phyloP scores from a whole-genome alignment of 106 monocot species.

The Platanthera guangdongensis region DNA sequence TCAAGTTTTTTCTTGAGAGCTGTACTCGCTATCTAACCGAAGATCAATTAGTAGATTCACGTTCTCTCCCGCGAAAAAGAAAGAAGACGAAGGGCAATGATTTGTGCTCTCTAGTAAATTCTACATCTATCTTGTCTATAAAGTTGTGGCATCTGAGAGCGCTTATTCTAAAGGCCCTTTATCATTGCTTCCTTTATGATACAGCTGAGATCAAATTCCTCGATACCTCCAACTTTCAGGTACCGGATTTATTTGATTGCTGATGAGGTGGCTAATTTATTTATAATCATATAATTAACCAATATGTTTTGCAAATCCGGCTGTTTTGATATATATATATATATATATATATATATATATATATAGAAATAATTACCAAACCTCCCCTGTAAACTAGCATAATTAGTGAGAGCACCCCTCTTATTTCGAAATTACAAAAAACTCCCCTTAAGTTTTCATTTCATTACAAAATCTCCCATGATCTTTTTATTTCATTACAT shows the following conservation, averaged over 20 bases:
- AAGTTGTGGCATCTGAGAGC: constrained; percentile 81
- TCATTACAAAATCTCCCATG: too few species aligned
- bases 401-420: too few species aligned
- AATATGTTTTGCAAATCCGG: too few species aligned
- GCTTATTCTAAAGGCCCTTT: constrained; percentile 56
- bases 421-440: too few species aligned
- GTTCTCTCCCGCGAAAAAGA: constrained; percentile 31
- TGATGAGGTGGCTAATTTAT: background rate
- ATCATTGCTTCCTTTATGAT: constrained; percentile 86
- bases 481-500: too few species aligned
- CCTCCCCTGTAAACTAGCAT: too few species aligned
- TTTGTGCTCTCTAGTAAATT: constrained; percentile 7
- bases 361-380: too few species aligned
- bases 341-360: too few species aligned
- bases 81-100: constrained; percentile 56
- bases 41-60: constrained; percentile 22
- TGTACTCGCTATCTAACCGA: constrained; percentile 47
- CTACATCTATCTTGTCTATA: constrained; percentile 18
- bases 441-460: too few species aligned
- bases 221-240: constrained; percentile 93
- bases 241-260: background rate
- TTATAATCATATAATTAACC: background rate
- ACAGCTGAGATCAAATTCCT: constrained; percentile 60
- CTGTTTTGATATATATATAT: too few species aligned
- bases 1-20: constrained; percentile 84